These are phyloP conservation scores for Ambrosia hybrid DNA, from an alignment of 140 eudicot species.

Conservation along the genomic window DNA sequence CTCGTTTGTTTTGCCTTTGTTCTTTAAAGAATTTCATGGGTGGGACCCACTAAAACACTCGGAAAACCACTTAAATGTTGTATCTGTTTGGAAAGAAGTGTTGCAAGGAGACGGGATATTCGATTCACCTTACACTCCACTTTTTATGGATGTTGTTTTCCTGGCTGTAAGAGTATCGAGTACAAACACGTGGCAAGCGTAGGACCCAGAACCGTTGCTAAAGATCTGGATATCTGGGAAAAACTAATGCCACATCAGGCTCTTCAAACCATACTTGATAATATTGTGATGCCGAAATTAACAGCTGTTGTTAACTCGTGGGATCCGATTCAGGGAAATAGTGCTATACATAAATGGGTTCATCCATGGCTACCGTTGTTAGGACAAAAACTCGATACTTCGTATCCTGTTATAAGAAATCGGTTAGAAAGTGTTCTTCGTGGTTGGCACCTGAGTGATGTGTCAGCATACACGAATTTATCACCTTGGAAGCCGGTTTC, in stretches of 20 bases:
- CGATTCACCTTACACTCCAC: constrained; percentile 64
- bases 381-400: constrained; percentile 59
- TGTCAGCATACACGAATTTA: constrained; percentile 60
- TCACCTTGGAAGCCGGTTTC: constrained; percentile 85
- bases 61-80: constrained; percentile 41
- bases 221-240: constrained; percentile 74
- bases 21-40: constrained; percentile 70
- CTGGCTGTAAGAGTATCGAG: constrained; percentile 77
- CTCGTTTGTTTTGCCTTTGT: constrained; percentile 65
- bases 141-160: constrained; percentile 81
- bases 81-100: constrained; percentile 51
- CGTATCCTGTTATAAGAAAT: constrained; percentile 53
- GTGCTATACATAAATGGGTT: constrained; percentile 81
- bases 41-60: constrained; percentile 85
- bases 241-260: constrained; percentile 52
- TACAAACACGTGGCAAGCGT: constrained; percentile 85
- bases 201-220: constrained; percentile 81
- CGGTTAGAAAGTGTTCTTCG: constrained; percentile 64
- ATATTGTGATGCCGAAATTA: constrained; percentile 65
- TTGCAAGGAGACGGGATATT: constrained; percentile 62
- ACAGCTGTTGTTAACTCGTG: constrained; percentile 69
- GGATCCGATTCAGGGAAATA: constrained; percentile 83
- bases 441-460: constrained; percentile 82
- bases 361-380: constrained; percentile 87
- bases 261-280: constrained; percentile 64